phyloP scores from a whole-genome alignment of 345 rosid genomes.

The Nephelium lappaceum region DNA sequence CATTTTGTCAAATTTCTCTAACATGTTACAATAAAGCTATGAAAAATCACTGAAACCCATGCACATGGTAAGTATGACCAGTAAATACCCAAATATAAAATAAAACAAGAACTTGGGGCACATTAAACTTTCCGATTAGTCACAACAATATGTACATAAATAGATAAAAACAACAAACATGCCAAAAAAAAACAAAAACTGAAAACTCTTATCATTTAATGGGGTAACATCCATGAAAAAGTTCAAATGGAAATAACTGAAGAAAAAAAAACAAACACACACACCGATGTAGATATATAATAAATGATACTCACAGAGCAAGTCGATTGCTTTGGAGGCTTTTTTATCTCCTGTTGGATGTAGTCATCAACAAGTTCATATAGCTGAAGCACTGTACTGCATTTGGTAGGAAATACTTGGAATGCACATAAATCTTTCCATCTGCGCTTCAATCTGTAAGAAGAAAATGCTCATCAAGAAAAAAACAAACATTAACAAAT shows the following conservation, averaged over 20 bases:
- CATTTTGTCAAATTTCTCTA: not conserved
- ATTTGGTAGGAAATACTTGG: constrained; percentile 74
- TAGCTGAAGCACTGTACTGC: constrained; percentile 72
- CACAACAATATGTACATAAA: not conserved
- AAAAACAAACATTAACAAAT: not conserved
- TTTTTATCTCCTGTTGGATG: constrained; percentile 86
- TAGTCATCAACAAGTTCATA: constrained; percentile 88
- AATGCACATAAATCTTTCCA: constrained; percentile 91
- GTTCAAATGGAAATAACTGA: not conserved
- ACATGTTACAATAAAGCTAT: not conserved
- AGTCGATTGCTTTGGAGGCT: constrained; percentile 62
- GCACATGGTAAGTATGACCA: not conserved
- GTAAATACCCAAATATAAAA: not conserved
- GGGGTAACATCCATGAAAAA: not conserved
- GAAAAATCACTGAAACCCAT: not conserved
- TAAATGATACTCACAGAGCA: constrained; percentile 63
- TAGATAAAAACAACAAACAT: not conserved
- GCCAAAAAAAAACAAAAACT: too few species aligned
- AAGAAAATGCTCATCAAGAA: constrained; percentile 15
- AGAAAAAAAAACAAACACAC: not conserved
- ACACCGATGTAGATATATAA: not conserved
- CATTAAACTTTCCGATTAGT: not conserved
- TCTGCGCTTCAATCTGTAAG: constrained; percentile 55
- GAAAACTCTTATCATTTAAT: not conserved
- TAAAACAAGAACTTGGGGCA: not conserved